These are phyloP conservation scores for Tubosaeta sp. DNA, from an alignment of 768 basidiomycete species.

Conservation along the genomic window DNA sequence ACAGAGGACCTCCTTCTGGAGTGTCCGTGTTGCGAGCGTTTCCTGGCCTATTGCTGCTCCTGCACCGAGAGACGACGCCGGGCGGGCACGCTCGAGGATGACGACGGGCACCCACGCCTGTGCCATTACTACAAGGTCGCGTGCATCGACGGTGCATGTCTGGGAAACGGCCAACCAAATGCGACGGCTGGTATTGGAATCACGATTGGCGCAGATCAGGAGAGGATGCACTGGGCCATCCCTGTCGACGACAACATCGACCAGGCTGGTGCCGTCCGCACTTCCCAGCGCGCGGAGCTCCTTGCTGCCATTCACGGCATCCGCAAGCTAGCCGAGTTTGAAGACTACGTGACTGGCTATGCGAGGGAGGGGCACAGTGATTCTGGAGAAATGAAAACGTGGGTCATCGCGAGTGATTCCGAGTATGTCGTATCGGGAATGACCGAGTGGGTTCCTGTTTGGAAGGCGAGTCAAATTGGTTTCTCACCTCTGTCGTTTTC, in stretches of 20 bases:
- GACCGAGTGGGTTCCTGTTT: conserved; percentile 33
- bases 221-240: conserved; percentile 20
- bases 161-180: conserved; percentile 20
- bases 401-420: conserved; percentile 31
- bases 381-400: neutral
- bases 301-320: conserved; percentile 30
- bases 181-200: conserved; percentile 32
- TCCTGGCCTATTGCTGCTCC: conserved; percentile 12
- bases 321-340: conserved; percentile 6
- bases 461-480: conserved; percentile 21
- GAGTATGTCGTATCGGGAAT: conserved; percentile 35
- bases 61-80: neutral
- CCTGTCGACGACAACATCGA: conserved; percentile 24
- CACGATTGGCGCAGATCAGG: conserved; percentile 15
- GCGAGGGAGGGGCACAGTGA: neutral
- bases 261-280: conserved; percentile 13
- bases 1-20: conserved; percentile 8
- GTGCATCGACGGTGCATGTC: conserved; percentile 35
- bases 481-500: neutral
- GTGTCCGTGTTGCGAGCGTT: conserved; percentile 10
- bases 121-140: conserved; percentile 29
- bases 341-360: neutral
- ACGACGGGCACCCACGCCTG: neutral
- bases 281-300: conserved; percentile 34
- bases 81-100: neutral